Percentiles rank a stretch among this genome's conserved stretches.
Conservation (phyloP, 331 rosid genomes). For the Malus hybrid region DNA sequence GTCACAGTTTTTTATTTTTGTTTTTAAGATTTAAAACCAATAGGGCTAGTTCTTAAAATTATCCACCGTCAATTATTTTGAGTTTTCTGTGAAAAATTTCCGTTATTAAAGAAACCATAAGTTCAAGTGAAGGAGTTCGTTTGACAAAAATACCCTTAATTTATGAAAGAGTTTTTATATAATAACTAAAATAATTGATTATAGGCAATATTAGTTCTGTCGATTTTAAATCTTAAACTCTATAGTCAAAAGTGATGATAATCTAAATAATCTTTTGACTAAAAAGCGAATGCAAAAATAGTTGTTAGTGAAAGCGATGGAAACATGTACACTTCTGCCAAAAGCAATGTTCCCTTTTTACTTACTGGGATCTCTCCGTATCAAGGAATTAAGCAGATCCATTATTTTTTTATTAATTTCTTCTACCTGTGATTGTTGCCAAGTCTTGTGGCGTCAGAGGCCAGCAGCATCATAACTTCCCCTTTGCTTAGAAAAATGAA, state of each 20-base stretch:
- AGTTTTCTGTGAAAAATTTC: no score
- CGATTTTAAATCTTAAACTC: no score
- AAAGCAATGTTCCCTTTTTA: slow-evolving; percentile 14
- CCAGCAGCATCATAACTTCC: slow-evolving; percentile 19
- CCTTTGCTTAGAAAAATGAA: neutral
- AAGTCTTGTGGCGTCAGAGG: slow-evolving; percentile 16
- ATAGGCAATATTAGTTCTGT: no score
- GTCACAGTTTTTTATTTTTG: no score
- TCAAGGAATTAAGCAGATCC: slow-evolving; percentile 32
- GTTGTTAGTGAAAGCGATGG: slow-evolving; percentile 4
- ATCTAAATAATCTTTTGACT: no score
- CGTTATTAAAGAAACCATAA: no score
- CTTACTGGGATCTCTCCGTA: slow-evolving; percentile 29
- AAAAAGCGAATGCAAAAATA: neutral
- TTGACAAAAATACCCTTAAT: no score
- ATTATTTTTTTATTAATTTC: neutral
- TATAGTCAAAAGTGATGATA: rapidly evolving
- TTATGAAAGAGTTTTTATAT: no score
- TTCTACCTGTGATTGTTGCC: neutral
- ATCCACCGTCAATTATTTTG: rapidly evolving
- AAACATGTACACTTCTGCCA: neutral
- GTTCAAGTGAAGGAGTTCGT: no score
- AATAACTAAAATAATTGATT: no score
- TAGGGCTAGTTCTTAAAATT: rapidly evolving
- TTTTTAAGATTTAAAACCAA: no score